Evolutionary conservation across 2,329 filamentous ascomycete genomes (phyloP), one percentile per base, ranked within the genome.

Genomic region (Cladosporium austrohemisphaericum): DNA sequence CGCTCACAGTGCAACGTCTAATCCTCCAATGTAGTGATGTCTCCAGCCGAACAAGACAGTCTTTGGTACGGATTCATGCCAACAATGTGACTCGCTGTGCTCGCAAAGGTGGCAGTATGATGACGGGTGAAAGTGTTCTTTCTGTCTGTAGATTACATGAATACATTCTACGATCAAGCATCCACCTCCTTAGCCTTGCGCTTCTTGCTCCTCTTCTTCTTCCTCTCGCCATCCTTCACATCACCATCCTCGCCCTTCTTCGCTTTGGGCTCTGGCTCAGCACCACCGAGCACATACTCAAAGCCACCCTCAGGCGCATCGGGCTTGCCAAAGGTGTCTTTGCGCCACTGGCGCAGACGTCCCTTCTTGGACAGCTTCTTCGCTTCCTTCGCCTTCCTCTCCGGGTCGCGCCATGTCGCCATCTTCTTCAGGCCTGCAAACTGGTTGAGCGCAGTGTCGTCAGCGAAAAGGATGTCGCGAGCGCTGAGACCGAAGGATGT

Each of bases 361-460:
- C 88, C 88, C 74, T 97, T 97, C 80, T 97, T 98, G 56, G 88
- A 86, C 23, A 97, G 77, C 60, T 81, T 79, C 76, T 95, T 95
- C 72, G 84, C 83, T 65, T 98, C 93, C 61, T 85, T 86, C 58
- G 79, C 78, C 77, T 97, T 97, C 78, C 94, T 93, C 61, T 91
- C 87, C 3, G 77, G 75, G 65, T 96, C 91, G 50, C 93, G 80
- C 75, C 93, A 98, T 4, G 87, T 77, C 4, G 92, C 91, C 52
- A 96, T 80, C 73, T 96, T 97, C 78, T 98, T 98, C 62, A 98
- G 74, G 5, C 93, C 92, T 4, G 85, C 92, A 64, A 86, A 98
- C 57, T 91, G 78, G 68, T 98, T 98, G 56, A 98, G 80, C 47
- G 85, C 83, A 38, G 81, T 75, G 71, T 98, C 93, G 36, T 85